Conservation (phyloP, 495 filamentous ascomycete genomes). For the Penicillium samsonianum region DNA sequence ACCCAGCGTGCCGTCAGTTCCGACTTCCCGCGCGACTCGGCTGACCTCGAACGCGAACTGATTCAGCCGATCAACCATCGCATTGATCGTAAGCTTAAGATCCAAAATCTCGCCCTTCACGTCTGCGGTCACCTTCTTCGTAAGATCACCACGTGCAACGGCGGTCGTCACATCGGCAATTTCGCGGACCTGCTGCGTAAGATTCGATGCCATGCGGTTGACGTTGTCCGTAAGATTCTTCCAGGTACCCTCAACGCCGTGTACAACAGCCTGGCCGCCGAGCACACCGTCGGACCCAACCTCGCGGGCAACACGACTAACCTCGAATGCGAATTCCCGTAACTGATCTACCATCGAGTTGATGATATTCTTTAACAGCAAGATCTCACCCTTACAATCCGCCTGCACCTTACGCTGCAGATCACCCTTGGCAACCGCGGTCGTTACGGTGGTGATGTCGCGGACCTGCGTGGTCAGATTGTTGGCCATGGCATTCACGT, state of each 20-base stretch:
- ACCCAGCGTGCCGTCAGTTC: conserved; percentile 84
- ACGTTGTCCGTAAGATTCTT: conserved; percentile 91
- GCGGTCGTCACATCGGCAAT: conserved; percentile 93
- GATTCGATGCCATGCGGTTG: conserved; percentile 85
- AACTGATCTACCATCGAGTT: conserved; percentile 95
- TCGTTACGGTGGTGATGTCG: conserved; percentile 91
- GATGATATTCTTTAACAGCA: conserved; percentile 86
- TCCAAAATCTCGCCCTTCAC: conserved; percentile 92
- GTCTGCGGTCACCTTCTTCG: conserved; percentile 86
- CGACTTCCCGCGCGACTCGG: conserved; percentile 87
- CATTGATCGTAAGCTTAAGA: conserved; percentile 89
- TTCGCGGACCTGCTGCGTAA: conserved; percentile 81
- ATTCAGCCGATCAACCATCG: conserved; percentile 90
- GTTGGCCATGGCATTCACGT: conserved; percentile 89
- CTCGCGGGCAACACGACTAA: conserved; percentile 87
- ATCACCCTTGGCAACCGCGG: conserved; percentile 85
- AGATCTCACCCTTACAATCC: conserved; percentile 86
- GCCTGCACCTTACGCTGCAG: conserved; percentile 89
- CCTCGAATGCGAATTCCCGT: conserved; percentile 86
- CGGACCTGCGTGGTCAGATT: conserved; percentile 90
- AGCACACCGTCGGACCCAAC: conserved; percentile 88
- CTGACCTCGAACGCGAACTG: conserved; percentile 92
- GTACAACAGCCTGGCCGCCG: conserved; percentile 89
- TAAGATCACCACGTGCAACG: conserved; percentile 85
- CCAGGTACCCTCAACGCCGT: conserved; percentile 94